Conservation (phyloP, 2,329 filamentous ascomycete genomes). For the Corinectria fuckeliana region DNA sequence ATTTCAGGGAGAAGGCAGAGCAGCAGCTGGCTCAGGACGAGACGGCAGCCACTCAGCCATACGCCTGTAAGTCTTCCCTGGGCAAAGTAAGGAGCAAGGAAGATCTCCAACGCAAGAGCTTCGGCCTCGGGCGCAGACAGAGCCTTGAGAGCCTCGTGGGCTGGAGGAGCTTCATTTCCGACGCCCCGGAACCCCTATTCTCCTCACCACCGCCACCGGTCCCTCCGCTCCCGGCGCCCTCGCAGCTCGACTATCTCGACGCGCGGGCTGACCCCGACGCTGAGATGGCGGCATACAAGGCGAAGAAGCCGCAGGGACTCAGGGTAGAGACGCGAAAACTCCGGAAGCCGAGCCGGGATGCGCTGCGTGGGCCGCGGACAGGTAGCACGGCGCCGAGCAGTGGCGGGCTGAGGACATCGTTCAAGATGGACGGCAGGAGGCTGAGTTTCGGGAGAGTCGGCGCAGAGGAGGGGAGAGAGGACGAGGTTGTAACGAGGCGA, state of each 20-base stretch:
- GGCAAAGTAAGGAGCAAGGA: slow-evolving; percentile 20
- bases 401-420: slow-evolving; percentile 20
- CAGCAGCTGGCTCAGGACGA: slow-evolving; percentile 9
- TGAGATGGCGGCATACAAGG: slow-evolving; percentile 26
- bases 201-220: slow-evolving; percentile 36
- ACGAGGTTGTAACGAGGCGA: slow-evolving; percentile 23
- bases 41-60: slow-evolving; percentile 1
- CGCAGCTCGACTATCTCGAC: slow-evolving; percentile 21
- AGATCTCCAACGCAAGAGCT: slow-evolving; percentile 5
- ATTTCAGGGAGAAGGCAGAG: slow-evolving; percentile 33
- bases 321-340: slow-evolving; percentile 34
- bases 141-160: slow-evolving; percentile 35
- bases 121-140: slow-evolving; percentile 7
- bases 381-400: slow-evolving; percentile 19
- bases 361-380: slow-evolving; percentile 18
- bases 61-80: slow-evolving; percentile 20
- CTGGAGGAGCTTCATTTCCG: slow-evolving; percentile 34
- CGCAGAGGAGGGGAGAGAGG: slow-evolving; percentile 13
- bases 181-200: slow-evolving; percentile 31
- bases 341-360: slow-evolving; percentile 31
- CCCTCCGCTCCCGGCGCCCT: slow-evolving; percentile 33
- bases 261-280: slow-evolving; percentile 5
- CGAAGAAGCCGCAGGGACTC: slow-evolving; percentile 36
- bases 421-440: slow-evolving; percentile 26
- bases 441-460: slow-evolving; percentile 11